Evolutionary conservation across 139 green algal species (phyloP), one percentile per base, ranked within the genome.

Genomic region (Pedinophyceae sp.): DNA sequence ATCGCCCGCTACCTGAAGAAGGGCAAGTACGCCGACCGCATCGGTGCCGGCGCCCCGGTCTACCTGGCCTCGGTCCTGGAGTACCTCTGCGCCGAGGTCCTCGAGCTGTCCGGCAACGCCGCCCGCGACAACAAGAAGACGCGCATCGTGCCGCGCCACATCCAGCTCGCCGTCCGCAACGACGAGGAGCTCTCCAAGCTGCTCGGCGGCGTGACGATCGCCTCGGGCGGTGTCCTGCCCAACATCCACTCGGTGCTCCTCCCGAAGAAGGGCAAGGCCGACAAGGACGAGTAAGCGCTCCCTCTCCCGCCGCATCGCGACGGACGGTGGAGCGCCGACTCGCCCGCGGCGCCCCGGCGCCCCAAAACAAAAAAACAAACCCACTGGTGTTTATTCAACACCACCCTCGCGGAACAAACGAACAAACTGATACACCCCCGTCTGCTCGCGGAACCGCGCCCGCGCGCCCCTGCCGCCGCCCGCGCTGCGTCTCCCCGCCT

Each of bases 171-270:
- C 41, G 58, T 75, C 50, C 54, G 66, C 45, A 78, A 78, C 67
- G 70, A 78, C 50, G 70, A 78, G 59, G 70, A 78, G 63, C 58
- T 78, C 22, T 66, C 53, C 66, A 78, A 78, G 70, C 64, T 81
- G 48, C 73, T 92, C 18, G 70, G 71, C 18, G 62, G 56, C n/a
- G 81, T 86, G 20, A 89, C 81, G 55, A 89, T 92, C 58, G 74
- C 82, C 19, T 49, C 72, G 29, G 82, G 82, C 62, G 84, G 82
- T 63, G 82, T 92, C 27, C 64, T 92, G 43, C 82, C 82, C 62
- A 92, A 89, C 76, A 92, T 92, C 68, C 82, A 92, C 66, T 66
- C 57, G n/a, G 78, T 92, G n/a, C 68, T 92, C 30, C 74, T 92
- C 48, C 78, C 78, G 47, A 89, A 92, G 81, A 89, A 83, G 62